Evolutionary conservation across 1,284 basidiomycete species (phyloP).

Genomic region (Clitocybe nebularis): DNA sequence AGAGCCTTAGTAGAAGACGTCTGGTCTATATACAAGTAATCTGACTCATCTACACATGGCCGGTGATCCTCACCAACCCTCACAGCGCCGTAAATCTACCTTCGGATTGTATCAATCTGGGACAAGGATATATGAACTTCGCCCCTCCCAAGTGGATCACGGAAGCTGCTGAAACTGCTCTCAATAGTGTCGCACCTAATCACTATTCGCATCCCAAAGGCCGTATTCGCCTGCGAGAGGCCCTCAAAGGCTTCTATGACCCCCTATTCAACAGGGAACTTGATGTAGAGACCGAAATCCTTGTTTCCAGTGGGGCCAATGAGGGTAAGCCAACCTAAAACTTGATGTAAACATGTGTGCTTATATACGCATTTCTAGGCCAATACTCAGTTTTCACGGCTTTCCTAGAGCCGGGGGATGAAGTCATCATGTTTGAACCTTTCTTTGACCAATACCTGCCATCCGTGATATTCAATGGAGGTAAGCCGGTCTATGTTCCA

Average conservation of each 20-base stretch:
- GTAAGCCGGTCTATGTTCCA: constrained; percentile 91
- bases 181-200: constrained; percentile 67
- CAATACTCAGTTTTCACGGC: constrained; percentile 90
- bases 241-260: constrained; percentile 78
- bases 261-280: constrained; percentile 71
- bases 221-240: constrained; percentile 79
- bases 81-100: constrained; percentile 83
- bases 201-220: constrained; percentile 93
- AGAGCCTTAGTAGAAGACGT: constrained; percentile 80
- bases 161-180: constrained; percentile 70
- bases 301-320: constrained; percentile 95
- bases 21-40: constrained; percentile 91
- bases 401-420: constrained; percentile 87
- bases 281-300: constrained; percentile 84
- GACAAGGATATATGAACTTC: constrained; percentile 95
- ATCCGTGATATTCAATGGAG: constrained; percentile 90
- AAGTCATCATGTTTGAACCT: constrained; percentile 98
- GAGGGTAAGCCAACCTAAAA: constrained; percentile 56
- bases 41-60: constrained; percentile 17
- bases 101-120: constrained; percentile 84
- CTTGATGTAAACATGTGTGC: not conserved
- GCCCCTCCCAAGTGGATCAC: constrained; percentile 82
- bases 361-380: constrained; percentile 40
- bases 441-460: constrained; percentile 98
- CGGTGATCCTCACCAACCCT: constrained; percentile 1